Evolutionary conservation across 805 yeast genomes (phyloP), one percentile per base, ranked within the genome.

Genomic region (Candida vartiovaarae): DNA sequence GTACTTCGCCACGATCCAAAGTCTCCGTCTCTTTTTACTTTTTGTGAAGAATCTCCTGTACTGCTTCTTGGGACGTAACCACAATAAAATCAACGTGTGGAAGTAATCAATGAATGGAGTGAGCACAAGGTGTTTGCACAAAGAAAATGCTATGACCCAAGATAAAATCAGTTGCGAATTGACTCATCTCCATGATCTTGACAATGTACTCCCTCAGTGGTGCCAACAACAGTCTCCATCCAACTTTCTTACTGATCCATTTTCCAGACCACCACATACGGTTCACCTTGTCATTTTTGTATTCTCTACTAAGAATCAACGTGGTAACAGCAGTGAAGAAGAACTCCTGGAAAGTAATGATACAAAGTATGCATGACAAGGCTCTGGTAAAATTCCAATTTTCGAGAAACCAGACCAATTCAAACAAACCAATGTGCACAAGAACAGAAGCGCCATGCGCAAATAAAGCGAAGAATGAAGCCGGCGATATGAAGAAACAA

Each of bases 251-350:
- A 10, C 70, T 71, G 38, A 73, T 55, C 91, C 91, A 84, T 44
- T 71, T 76, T 0, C 90, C 89, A 8, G 86, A 74, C 89, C 90
- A 84, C 87, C 88, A 82, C 3, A 90, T 82, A 32, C 74, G 59
- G 53, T 82, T 84, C 0, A 85, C 64, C 37, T 67, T 72, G 48
- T 75, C 83, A 50, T 73, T 77, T 45, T 70, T 74, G 51, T 72
- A 72, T 54, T 87, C 95, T 39, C 82, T 70, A 6, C 84, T 74
- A 34, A 85, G 59, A 4, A 81, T 49, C 0, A 76, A 38, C 1
- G 75, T 66, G 0, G 78, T 74, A 4, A 78, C 42, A 1, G 72
- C 39, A 43, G 76, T 76, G 56, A 82, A 75, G 5, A 84, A n/a
- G 42, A 78, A 60, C 24, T 74, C 67, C 48, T 87, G 90, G 6